phyloP scores from a whole-genome alignment of 768 basidiomycete genomes.

The Suillus occidentalis region DNA sequence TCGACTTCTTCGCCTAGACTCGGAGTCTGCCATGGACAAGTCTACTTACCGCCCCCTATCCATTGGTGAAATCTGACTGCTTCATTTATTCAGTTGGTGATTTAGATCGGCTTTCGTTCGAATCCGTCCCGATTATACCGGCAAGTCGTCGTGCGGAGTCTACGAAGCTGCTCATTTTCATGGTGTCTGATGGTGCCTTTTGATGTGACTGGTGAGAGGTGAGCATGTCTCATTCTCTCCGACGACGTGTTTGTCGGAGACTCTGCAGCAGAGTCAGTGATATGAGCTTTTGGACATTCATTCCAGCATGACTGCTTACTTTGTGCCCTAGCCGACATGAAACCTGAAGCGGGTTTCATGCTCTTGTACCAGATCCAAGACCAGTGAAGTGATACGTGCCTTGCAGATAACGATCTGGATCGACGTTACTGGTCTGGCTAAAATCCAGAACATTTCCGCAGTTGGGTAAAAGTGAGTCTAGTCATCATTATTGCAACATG shows the following conservation, averaged over 20 bases:
- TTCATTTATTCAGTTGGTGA: background rate
- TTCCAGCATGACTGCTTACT: background rate
- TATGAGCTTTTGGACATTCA: background rate
- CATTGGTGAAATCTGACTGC: background rate
- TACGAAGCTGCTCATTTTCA: background rate
- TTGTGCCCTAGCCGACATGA: background rate
- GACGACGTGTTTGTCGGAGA: background rate
- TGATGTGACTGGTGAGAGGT: background rate
- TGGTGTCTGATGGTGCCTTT: no score
- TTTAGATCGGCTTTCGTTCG: background rate
- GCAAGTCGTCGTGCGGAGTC: background rate
- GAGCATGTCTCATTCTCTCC: background rate
- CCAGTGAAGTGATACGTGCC: background rate
- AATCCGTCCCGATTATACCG: background rate
- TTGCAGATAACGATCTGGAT: background rate
- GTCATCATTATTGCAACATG: background rate
- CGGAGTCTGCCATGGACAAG: background rate
- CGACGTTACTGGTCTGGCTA: no score
- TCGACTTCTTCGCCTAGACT: background rate
- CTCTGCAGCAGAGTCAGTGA: background rate
- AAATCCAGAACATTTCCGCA: background rate
- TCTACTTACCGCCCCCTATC: no score
- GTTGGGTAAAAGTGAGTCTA: background rate
- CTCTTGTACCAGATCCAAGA: background rate
- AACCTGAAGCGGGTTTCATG: background rate